Evolutionary conservation across 768 basidiomycete genomes (phyloP), one percentile per base, ranked within the genome.

Genomic region (Cytidiella melzeri): DNA sequence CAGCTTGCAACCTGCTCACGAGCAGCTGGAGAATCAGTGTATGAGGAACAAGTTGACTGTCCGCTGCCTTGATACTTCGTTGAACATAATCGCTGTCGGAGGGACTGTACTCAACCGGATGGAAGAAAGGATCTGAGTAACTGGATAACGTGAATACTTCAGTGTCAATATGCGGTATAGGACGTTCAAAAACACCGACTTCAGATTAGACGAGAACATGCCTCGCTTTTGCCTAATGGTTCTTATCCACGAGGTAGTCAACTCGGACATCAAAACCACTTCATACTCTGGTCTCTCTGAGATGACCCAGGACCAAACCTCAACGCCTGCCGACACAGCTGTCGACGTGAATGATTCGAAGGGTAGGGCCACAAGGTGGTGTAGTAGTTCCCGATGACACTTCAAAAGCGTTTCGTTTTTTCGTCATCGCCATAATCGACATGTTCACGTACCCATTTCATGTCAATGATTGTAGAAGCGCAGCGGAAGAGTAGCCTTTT

Each of bases 251-350:
- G 88, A 87, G 2, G 88, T 79, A 41, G 90, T 69, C 43, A 98
- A 79, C 59, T 97, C 93, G 4, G 80, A 72, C 75, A 97, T 86
- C 18, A 97, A 66, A 2, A 83, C 80, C 42, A 93, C 79, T 65
- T 97, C 94, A 10, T 87, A 72, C 41, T 78, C 77, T 0, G 89
- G 83, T 51, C 89, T 81, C 62, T 95, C 88, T 12, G 88, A 81
- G 45, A 96, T 86, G 0, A 96, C 76, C 94, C 94, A 97, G 3
- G 87, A 92, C 96, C 96, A 98, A 9, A 87, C 85, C 61, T 98
- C 93, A 38, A 93, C 84, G 0, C 91, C 94, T 1, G 89, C 80
- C 13, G 89, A 77, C 49, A 97, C 80, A 1, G 92, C 82, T 3
- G 88, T 72, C 1, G 93, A 91, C 1, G 88, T 93, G 54, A 91